Base-by-base conservation (phyloP, 2,329 filamentous ascomycete genomes). In the Fusarium xyrophilum region DNA sequence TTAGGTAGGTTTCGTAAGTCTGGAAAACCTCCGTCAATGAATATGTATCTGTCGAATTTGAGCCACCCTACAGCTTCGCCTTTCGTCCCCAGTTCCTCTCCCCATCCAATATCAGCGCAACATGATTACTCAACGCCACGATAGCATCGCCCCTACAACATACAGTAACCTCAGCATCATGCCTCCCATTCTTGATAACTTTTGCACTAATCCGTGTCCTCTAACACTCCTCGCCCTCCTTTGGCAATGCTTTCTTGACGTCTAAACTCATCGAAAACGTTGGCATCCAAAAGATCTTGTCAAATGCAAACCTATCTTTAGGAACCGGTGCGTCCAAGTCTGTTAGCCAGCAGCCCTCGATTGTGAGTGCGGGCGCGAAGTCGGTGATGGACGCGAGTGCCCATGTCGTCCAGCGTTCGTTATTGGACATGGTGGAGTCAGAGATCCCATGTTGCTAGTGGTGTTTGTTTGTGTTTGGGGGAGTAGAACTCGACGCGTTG, bases 181-280 rank as follows among this genome's bases (percentile, higher is more conserved):
- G 89, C 61, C 90, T 82, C 2, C 92, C 92, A 67, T 93, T 89
- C 68, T 83, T 84, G 42, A 94, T 86, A 76, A 84, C 81, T 78
- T 92, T 93, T 7, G 88, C 83, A 56, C 85, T 83, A 15, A 89
- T 83, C 33, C 91, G 83, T 40, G 89, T 82, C 71, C 89, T 89
- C 55, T 96, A 75, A 89, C 91, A 96, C 75, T 92, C 88, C 2
- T 88, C 87, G 0, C 92, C 92, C 42, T 86, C 85, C 7, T 80
- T 79, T 0, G 91, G 91, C 44, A 96, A 76, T 10, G 83, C 77
- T 75, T 90, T 92, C 81, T 95, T 96, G 39, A 93, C 81, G 66
- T 96, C 92, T 25, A 96, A 73, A 75, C 92, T 93, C 75, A 96
- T 79, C 21, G 89, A 80, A 3, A 96, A 78, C 0, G 92, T 96